Evolutionary conservation across 352 stramenopile species (phyloP), one percentile per base, ranked within the genome.

Genomic region (Phytophthora tentaculata): DNA sequence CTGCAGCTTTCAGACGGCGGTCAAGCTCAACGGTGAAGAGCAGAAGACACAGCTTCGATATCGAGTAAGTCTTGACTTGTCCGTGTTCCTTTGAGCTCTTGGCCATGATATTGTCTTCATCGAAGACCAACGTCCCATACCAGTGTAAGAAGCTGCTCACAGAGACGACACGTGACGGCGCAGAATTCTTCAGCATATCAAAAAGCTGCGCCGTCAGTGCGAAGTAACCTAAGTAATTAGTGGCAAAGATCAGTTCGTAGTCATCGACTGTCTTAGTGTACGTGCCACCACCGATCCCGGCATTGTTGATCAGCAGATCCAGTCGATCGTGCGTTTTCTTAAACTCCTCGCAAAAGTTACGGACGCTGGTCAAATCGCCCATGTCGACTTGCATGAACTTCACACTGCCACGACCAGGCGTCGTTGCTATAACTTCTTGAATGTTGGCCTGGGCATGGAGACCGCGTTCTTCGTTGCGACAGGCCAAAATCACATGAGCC

Each of bases 271-370:
- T 77, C 17, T 74, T 53, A 13, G 55, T 49, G 44, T 78, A 73
- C 2, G 73, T 64, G 28, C 74, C 50, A 2, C 69, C 79, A 10
- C 79, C 69, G 48, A 86, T 67, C 13, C 84, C 84, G 12, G 81
- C 84, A 48, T 90, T 90, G 77, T 90, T 90, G 51, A 92, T 65
- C 9, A 92, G 70, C 26, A 90, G 14, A 58, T 91, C 76, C 4
- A 92, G 54, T 0, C 65, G 69, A 5, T 71, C 57, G 39, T 76
- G 59, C 5, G 29, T 49, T 7, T 23, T 55, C 6, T 43, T 58
- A 51, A 84, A 79, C 12, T 61, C 56, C 12, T 63, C 51, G 1
- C 61, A 53, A 52, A 90, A 88, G 17, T 16, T 64, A 1, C 64
- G 55, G 14, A 90, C 69, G 52, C 73, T 86, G 47, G 26, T 51